Conservation (phyloP, 2,329 filamentous ascomycete species). For the Phaeomoniella chlamydospora region DNA sequence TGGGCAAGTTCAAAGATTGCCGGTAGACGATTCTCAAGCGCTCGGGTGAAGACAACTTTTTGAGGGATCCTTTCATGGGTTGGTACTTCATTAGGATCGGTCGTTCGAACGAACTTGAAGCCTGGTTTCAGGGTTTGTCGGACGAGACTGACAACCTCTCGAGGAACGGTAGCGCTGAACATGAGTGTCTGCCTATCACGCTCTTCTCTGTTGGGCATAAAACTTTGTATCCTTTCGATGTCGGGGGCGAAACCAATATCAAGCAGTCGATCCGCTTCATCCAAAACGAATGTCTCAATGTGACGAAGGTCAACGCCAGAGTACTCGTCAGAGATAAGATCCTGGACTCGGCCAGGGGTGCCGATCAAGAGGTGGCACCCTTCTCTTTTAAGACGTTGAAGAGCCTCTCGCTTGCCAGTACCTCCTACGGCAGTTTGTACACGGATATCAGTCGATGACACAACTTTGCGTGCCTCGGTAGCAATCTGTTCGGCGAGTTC, state of each 20-base stretch:
- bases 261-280: constrained; percentile 84
- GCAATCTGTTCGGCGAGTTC: constrained; percentile 52
- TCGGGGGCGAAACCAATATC: constrained; percentile 92
- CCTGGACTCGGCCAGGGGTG: constrained; percentile 76
- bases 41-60: constrained; percentile 49
- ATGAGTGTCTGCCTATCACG: constrained; percentile 76
- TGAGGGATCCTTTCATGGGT: constrained; percentile 80
- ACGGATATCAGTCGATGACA: constrained; percentile 48
- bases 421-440: constrained; percentile 80
- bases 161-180: constrained; percentile 86
- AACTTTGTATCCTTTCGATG: constrained; percentile 57
- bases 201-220: constrained; percentile 47
- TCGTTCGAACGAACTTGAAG: constrained; percentile 85
- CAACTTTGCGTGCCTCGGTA: constrained; percentile 57
- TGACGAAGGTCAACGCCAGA: constrained; percentile 50
- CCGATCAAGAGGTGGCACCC: constrained; percentile 55
- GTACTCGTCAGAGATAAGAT: constrained; percentile 55
- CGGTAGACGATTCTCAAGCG: constrained; percentile 63
- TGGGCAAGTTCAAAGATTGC: constrained; percentile 60
- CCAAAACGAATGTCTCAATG: constrained; percentile 55
- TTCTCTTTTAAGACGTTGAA: constrained; percentile 51
- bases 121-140: constrained; percentile 61
- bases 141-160: constrained; percentile 67
- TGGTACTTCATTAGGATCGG: constrained; percentile 63
- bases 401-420: constrained; percentile 57